Base-by-base conservation (phyloP, 306 rosid genomes). In the Castanea crenata region DNA sequence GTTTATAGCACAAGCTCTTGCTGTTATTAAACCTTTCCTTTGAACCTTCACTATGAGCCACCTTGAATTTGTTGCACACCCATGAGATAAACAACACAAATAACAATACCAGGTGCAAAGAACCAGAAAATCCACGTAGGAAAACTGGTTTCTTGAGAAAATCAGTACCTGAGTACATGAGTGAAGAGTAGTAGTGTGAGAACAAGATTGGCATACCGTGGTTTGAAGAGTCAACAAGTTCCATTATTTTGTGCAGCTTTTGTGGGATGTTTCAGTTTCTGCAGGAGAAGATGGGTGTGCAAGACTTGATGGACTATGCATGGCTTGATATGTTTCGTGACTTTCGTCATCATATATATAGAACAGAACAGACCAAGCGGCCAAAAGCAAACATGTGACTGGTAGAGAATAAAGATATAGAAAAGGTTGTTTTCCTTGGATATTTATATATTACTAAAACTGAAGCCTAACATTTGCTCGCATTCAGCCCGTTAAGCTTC, bases 61-160 rank as follows among this genome's bases (percentile, higher is more conserved):
- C 52, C 0, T 21, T 10, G 35, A 76, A 2, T 78, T 74, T 83
- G 4, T 15, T 81, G 81, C 87, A 55, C 44, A 76, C 23, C 79
- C 74, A 81, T 16, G 73, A 78, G 29, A 78, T 68, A 3, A 57
- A 55, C 71, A 88, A 71, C 1, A 20, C 71, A 0, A 80, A 5
- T 4, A 88, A 34, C 55, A 88, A 64, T 1, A 81, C 41, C 15
- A 85, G 35, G 71, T 83, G 89, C 32, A 83, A 19, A 49, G 58
- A 19, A 25, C 49, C 71, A 32, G 87, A 80, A 12, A 83, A 21
- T 7, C 73, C 77, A 70, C 83, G 89, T n/a, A 85, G 77, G 71
- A 80, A 88, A 85, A 81, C 29, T 74, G 91, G 89, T 73, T 83
- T 29, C 1, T 80, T 56, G 29, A 81, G 79, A 76, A 88, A 72